Evolutionary conservation across 1,139 yeast species (phyloP).

Genomic region (Pichia sp.): DNA sequence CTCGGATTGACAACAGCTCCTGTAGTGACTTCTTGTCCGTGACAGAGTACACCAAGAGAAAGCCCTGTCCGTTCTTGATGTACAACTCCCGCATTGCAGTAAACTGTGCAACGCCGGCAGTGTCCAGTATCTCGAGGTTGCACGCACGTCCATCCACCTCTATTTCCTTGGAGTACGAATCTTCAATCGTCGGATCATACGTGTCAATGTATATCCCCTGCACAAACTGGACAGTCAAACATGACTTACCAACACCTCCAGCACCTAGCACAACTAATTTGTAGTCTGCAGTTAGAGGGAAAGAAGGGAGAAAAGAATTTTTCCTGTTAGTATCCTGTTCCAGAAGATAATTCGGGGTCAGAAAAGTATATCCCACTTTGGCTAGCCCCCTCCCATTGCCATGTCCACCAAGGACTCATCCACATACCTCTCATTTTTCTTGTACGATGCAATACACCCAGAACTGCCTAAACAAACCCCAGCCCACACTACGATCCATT

Average conservation of each 20-base stretch:
- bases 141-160: conserved; percentile 91
- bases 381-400: not conserved
- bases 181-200: conserved; percentile 97
- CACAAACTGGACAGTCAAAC: conserved; percentile 84
- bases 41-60: conserved; percentile 76
- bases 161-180: conserved; percentile 87
- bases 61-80: conserved; percentile 93
- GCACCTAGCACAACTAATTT: conserved; percentile 95
- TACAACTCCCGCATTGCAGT: conserved; percentile 93
- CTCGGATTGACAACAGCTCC: conserved; percentile 72
- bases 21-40: conserved; percentile 76
- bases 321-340: conserved; percentile 10
- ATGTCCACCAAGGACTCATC: not conserved
- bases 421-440: conserved; percentile 15
- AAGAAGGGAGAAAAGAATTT: conserved; percentile 1
- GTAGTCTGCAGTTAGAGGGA: conserved; percentile 46
- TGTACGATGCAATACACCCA: not conserved
- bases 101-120: conserved; percentile 98
- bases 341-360: not conserved
- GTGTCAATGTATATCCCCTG: conserved; percentile 93
- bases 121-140: conserved; percentile 87
- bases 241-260: conserved; percentile 98
- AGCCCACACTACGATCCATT: no score
- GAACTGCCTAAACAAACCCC: no score
- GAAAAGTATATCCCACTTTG: no score